Conservation (phyloP, 1,139 yeast species). For the Yamadazyma sp. region DNA sequence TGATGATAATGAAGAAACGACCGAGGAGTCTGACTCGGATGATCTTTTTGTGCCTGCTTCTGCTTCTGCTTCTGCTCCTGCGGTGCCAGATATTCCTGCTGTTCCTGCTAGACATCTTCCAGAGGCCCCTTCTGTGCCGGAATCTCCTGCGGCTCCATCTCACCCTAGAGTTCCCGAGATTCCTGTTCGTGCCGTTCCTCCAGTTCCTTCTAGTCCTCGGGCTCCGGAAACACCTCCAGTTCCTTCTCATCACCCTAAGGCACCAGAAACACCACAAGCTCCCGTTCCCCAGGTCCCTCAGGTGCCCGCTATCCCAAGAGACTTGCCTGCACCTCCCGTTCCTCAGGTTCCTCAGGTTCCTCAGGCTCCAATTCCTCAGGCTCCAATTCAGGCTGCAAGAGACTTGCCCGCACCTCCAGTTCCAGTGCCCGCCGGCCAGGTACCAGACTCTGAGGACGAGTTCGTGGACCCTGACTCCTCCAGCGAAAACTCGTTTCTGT, state of each 20-base stretch:
- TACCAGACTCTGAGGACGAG: slow-evolving; percentile 3
- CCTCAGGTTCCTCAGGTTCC: slow-evolving; percentile 2
- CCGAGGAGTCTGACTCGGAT: neutral
- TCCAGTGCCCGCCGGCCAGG: slow-evolving; percentile 7
- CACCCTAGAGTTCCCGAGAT: neutral
- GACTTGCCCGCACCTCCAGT: slow-evolving; percentile 9
- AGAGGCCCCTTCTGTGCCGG: neutral
- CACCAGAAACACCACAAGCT: no score
- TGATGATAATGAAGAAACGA: slow-evolving; percentile 42
- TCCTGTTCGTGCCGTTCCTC: slow-evolving; percentile 1
- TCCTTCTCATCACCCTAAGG: no score
- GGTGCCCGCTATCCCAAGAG: slow-evolving; percentile 2
- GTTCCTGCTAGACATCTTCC: slow-evolving; percentile 4
- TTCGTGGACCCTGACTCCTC: slow-evolving; percentile 2
- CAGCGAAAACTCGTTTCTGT: slow-evolving; percentile 16
- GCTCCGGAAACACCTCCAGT: neutral
- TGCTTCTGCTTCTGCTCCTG: no score
- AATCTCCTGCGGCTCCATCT: neutral
- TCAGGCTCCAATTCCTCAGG: slow-evolving; percentile 3
- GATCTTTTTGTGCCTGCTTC: neutral
- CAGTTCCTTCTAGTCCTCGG: slow-evolving; percentile 2
- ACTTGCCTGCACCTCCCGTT: neutral
- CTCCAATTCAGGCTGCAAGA: no score
- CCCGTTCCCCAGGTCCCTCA: no score
- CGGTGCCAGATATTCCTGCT: neutral